These are phyloP conservation scores for Neurospora tetrasperma DNA, from an alignment of 495 filamentous ascomycete species.

Conservation along the genomic window DNA sequence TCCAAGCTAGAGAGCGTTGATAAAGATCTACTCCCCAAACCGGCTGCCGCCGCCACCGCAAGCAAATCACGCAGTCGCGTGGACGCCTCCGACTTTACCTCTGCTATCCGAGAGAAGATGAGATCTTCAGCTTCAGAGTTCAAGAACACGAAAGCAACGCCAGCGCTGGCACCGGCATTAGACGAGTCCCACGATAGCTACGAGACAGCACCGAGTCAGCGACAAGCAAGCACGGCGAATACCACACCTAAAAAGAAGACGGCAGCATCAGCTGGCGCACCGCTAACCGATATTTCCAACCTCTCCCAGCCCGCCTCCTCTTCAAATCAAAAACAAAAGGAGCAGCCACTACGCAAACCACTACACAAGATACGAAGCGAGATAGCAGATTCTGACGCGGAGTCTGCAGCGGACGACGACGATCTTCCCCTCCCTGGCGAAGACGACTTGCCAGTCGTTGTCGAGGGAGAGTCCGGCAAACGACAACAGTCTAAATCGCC, in stretches of 20 bases:
- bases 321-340: slow-evolving; percentile 6
- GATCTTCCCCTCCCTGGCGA: slow-evolving; percentile 1
- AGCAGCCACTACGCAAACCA: slow-evolving; percentile 2
- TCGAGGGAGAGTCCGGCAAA: background rate
- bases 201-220: slow-evolving; percentile 30
- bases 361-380: slow-evolving; percentile 23
- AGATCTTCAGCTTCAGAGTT: background rate
- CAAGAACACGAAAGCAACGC: slow-evolving; percentile 1
- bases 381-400: slow-evolving; percentile 34
- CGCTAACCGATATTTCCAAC: slow-evolving; percentile 11
- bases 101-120: background rate
- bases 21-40: slow-evolving; percentile 14
- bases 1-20: slow-evolving; percentile 6
- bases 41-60: slow-evolving; percentile 8
- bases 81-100: slow-evolving; percentile 14
- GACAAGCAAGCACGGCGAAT: slow-evolving; percentile 5
- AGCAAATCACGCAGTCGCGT: slow-evolving; percentile 8
- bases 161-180: background rate
- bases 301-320: slow-evolving; percentile 25
- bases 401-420: slow-evolving; percentile 6
- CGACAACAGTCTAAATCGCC: background rate
- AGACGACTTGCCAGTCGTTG: background rate
- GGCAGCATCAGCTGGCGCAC: slow-evolving; percentile 4
- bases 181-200: slow-evolving; percentile 19
- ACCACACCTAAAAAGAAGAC: background rate